These are phyloP conservation scores for Cyclotella sp. DNA, from an alignment of 108 stramenopile genomes.

Conservation along the genomic window DNA sequence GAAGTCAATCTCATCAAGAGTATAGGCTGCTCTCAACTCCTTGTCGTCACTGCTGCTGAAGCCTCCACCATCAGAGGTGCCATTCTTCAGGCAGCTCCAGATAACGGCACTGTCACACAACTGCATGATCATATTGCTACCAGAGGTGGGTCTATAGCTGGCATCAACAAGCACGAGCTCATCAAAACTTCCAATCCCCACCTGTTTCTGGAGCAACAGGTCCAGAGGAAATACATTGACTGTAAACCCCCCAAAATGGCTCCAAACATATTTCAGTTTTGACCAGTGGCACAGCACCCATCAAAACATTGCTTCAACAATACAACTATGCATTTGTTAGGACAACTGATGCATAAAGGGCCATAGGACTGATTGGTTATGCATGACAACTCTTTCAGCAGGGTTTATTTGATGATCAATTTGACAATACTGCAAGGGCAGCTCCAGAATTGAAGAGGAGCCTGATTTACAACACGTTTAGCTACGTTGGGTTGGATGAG, in stretches of 20 bases:
- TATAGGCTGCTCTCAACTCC: not conserved
- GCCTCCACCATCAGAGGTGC: not conserved
- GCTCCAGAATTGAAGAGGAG: constrained; percentile 1
- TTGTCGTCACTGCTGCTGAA: not conserved
- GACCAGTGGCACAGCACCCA: not conserved
- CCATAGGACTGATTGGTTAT: not conserved
- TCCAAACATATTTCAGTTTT: not conserved
- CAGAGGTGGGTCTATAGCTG: not conserved
- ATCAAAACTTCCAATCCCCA: not conserved
- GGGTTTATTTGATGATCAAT: constrained; percentile 12
- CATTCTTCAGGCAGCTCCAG: not conserved
- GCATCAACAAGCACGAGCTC: not conserved
- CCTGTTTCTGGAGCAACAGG: not conserved
- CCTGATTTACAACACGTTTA: constrained; percentile 14
- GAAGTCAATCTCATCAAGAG: not conserved
- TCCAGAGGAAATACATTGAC: not conserved
- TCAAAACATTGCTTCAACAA: not conserved
- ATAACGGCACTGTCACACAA: not conserved
- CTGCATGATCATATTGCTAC: constrained; percentile 3
- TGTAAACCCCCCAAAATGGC: not conserved
- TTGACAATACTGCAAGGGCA: constrained; percentile 5
- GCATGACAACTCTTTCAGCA: not conserved
- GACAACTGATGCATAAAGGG: not conserved
- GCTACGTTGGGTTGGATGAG: not conserved
- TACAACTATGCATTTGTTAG: not conserved